Evolutionary conservation across 495 filamentous ascomycete species (phyloP).

Genomic region (Saxispiralis lemnorum): DNA sequence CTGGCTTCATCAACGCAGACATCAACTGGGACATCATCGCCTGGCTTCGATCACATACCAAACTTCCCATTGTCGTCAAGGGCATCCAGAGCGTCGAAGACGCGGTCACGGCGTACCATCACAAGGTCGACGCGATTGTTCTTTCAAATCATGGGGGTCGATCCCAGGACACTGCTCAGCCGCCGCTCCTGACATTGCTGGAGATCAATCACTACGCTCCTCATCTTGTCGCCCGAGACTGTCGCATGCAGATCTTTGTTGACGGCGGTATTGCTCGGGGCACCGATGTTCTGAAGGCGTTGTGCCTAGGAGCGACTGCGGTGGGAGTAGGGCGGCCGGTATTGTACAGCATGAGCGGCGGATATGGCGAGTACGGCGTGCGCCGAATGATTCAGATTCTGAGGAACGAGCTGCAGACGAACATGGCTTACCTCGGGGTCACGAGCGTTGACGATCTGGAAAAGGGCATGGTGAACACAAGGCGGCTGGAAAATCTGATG

Average conservation of each 20-base stretch:
- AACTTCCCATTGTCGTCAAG: conserved; percentile 41
- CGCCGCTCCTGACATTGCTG: conserved; percentile 45
- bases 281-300: conserved; percentile 14
- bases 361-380: conserved; percentile 25
- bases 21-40: conserved; percentile 22
- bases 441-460: conserved; percentile 19
- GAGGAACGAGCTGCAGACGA: conserved; percentile 26
- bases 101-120: conserved; percentile 35
- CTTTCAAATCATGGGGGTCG: conserved; percentile 54
- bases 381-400: conserved; percentile 23
- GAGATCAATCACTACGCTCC: conserved; percentile 43
- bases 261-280: conserved; percentile 30
- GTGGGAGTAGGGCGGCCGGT: conserved; percentile 14
- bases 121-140: conserved; percentile 41
- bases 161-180: conserved; percentile 43
- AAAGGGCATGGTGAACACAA: conserved; percentile 24
- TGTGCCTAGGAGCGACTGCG: conserved; percentile 15
- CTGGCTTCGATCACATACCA: conserved; percentile 31
- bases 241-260: conserved; percentile 40
- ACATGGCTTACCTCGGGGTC: conserved; percentile 27
- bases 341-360: conserved; percentile 15
- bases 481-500: conserved; percentile 1
- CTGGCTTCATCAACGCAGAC: conserved; percentile 43
- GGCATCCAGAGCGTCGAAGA: conserved; percentile 46
- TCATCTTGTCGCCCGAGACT: conserved; percentile 33